Evolutionary conservation across 2,329 filamentous ascomycete genomes (phyloP).

Genomic region (Xylaria sp.): DNA sequence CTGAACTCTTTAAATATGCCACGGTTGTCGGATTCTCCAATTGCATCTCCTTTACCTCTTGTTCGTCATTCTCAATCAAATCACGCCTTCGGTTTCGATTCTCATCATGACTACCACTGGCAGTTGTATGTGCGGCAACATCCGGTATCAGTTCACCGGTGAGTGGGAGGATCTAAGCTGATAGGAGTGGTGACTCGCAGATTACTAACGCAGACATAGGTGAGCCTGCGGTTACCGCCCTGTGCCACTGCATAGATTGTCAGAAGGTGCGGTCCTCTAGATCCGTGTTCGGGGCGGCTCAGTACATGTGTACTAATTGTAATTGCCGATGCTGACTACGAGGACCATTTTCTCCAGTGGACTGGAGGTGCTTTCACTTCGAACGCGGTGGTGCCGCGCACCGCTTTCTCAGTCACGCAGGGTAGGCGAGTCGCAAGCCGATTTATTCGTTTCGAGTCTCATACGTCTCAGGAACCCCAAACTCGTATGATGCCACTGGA

Average conservation of each 20-base stretch:
- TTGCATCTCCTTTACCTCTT: background rate
- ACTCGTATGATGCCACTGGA: constrained; percentile 6
- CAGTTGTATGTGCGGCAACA: constrained; percentile 16
- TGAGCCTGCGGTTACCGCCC: constrained; percentile 14
- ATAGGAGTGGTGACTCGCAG: background rate
- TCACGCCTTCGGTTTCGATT: background rate
- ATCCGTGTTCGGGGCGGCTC: no score
- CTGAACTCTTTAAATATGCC: background rate
- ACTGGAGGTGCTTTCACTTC: constrained; percentile 14
- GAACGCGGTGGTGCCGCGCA: constrained; percentile 14
- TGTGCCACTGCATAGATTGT: constrained; percentile 18
- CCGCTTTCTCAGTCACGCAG: constrained; percentile 12
- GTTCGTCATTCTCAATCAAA: background rate
- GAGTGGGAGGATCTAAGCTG: background rate
- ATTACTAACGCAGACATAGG: constrained; percentile 7
- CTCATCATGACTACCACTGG: constrained; percentile 16
- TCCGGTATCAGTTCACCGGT: constrained; percentile 19
- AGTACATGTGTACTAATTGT: background rate
- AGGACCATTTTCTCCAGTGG: constrained; percentile 2
- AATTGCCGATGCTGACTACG: background rate
- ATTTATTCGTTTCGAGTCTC: background rate
- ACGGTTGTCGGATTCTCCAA: background rate
- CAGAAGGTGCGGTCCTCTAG: constrained; percentile 4
- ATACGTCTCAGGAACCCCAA: background rate
- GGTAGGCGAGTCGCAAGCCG: background rate